A percentile compares a stretch with the other conserved stretches of the same genome.
Evolutionary conservation across 768 basidiomycete species (phyloP).

Genomic region (Hemileccinum impolitum): DNA sequence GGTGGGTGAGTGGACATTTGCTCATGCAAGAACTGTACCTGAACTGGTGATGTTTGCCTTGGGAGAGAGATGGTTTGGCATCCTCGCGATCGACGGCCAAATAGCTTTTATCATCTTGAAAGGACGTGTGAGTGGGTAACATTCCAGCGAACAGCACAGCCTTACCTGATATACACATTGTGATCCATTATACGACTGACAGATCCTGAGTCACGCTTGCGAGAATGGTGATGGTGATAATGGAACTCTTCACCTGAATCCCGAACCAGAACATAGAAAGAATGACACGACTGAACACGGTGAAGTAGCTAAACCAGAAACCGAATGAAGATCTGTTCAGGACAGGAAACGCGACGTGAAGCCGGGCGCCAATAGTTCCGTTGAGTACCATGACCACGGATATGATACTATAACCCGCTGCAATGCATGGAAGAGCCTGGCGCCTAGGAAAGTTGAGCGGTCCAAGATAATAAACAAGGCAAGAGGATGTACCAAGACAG

Average conservation of each 20-base stretch:
- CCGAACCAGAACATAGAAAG: constrained; percentile 85
- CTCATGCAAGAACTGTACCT: no score
- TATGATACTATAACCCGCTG: constrained; percentile 69
- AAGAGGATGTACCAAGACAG: constrained; percentile 54
- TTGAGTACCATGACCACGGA: constrained; percentile 74
- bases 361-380: constrained; percentile 74
- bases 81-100: constrained; percentile 66
- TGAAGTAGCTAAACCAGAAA: constrained; percentile 88
- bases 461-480: no score
- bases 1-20: no score
- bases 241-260: constrained; percentile 46
- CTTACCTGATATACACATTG: constrained; percentile 66
- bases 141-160: no score
- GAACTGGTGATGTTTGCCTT: constrained; percentile 58
- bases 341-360: constrained; percentile 73
- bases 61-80: constrained; percentile 62
- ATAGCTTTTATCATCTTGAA: constrained; percentile 71
- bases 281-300: constrained; percentile 71
- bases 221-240: background rate
- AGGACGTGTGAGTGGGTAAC: background rate
- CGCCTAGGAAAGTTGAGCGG: constrained; percentile 38
- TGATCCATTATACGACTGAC: constrained; percentile 55
- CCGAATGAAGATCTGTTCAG: constrained; percentile 83
- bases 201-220: background rate
- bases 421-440: constrained; percentile 67